A percentile compares a stretch with the other conserved stretches of the same genome.
phyloP scores from a whole-genome alignment of 805 yeast species.

The Pichia insulana region DNA sequence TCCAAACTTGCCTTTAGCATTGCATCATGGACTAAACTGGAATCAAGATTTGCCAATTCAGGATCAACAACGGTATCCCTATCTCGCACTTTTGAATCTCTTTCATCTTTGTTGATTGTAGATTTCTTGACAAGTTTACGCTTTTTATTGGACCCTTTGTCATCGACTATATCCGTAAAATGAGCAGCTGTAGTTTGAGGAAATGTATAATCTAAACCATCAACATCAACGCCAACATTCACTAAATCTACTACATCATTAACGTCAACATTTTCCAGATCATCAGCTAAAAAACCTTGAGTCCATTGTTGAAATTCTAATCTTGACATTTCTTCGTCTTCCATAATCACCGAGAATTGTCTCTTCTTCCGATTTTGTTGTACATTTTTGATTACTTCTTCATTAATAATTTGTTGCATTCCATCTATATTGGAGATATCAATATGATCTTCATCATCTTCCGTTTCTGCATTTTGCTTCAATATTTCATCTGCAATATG shows the following conservation, averaged over 20 bases:
- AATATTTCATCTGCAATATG: not conserved
- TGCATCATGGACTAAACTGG: constrained; percentile 55
- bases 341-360: constrained; percentile 15
- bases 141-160: not conserved
- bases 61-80: constrained; percentile 41
- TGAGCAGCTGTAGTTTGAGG: constrained; percentile 11
- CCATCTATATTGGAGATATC: not conserved
- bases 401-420: constrained; percentile 18
- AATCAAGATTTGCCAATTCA: constrained; percentile 40
- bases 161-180: constrained; percentile 7
- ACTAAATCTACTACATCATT: constrained; percentile 2
- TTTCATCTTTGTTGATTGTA: not conserved
- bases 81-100: not conserved
- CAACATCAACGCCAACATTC: constrained; percentile 11
- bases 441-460: not conserved
- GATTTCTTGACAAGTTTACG: not conserved
- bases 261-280: constrained; percentile 18
- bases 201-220: constrained; percentile 7
- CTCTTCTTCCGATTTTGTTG: constrained; percentile 20
- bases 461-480: not conserved
- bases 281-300: constrained; percentile 39
- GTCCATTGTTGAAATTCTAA: constrained; percentile 49
- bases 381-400: constrained; percentile 63
- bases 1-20: constrained; percentile 51
- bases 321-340: constrained; percentile 37